Evolutionary conservation across 768 basidiomycete species (phyloP).

Genomic region (Tubosaeta sp.): DNA sequence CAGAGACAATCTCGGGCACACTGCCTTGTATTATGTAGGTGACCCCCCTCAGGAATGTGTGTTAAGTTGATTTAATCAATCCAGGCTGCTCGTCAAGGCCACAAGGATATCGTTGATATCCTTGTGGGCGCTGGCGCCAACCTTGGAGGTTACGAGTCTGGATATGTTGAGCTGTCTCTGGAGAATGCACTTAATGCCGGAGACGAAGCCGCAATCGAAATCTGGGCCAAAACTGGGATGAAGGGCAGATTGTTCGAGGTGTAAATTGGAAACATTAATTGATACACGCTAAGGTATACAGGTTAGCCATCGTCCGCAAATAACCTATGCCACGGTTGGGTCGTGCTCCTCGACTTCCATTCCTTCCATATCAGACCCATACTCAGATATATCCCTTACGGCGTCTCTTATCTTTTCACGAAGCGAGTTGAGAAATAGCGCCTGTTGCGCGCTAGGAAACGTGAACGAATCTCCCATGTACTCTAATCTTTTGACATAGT

Average conservation of each 20-base stretch:
- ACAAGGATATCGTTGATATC: conserved; percentile 54
- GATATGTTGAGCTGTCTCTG: conserved; percentile 50
- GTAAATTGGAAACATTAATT: conserved; percentile 3
- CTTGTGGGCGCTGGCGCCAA: conserved; percentile 73
- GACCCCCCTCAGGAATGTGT: background rate
- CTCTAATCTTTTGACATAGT: conserved; percentile 55
- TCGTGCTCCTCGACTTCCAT: conserved; percentile 23
- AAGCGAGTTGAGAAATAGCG: conserved; percentile 62
- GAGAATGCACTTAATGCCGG: conserved; percentile 35
- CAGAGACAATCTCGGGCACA: conserved; percentile 76
- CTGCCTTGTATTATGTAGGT: conserved; percentile 76
- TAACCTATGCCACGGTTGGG: conserved; percentile 2
- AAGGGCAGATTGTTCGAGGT: background rate
- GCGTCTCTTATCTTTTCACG: conserved; percentile 46
- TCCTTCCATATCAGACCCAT: conserved; percentile 24
- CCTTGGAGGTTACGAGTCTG: conserved; percentile 57
- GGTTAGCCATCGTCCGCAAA: conserved; percentile 5
- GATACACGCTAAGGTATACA: conserved; percentile 15
- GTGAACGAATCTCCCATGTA: conserved; percentile 65
- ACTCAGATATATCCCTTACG: conserved; percentile 19
- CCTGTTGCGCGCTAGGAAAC: conserved; percentile 62
- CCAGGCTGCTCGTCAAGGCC: conserved; percentile 73
- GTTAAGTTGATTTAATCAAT: conserved; percentile 2
- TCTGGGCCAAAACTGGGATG: conserved; percentile 57
- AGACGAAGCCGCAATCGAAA: conserved; percentile 41